A percentile compares a stretch with the other conserved stretches of the same genome.
Conservation (phyloP, 805 yeast genomes). For the Metschnikowia continentalis region DNA sequence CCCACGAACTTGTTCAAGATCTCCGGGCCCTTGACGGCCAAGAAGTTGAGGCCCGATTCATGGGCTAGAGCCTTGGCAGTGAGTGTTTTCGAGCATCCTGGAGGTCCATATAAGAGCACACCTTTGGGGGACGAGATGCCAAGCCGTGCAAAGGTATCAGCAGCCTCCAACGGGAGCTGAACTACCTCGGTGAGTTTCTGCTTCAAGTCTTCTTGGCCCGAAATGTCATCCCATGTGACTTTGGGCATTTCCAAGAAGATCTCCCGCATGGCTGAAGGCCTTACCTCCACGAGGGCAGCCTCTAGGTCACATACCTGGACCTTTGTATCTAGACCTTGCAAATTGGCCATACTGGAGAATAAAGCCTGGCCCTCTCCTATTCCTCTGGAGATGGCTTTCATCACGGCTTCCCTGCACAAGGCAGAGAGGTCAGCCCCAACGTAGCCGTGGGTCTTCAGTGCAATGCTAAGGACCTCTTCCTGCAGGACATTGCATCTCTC, state of each 20-base stretch:
- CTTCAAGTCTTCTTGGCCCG: slow-evolving; percentile 87
- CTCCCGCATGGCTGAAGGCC: slow-evolving; percentile 97
- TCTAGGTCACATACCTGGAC: slow-evolving; percentile 59
- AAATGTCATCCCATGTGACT: slow-evolving; percentile 90
- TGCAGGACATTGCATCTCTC: slow-evolving; percentile 44
- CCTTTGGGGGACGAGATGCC: slow-evolving; percentile 94
- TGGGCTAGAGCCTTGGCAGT: slow-evolving; percentile 97
- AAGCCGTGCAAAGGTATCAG: slow-evolving; percentile 66
- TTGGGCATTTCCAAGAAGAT: slow-evolving; percentile 92
- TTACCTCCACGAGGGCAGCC: slow-evolving; percentile 67
- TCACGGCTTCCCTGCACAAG: slow-evolving; percentile 80
- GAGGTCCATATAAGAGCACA: slow-evolving; percentile 91
- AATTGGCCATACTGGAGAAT: neutral
- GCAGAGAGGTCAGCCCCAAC: slow-evolving; percentile 96
- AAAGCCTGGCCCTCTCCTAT: slow-evolving; percentile 19
- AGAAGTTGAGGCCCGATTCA: slow-evolving; percentile 93
- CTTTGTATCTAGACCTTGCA: slow-evolving; percentile 27
- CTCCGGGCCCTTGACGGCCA: slow-evolving; percentile 95
- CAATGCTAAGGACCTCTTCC: slow-evolving; percentile 57
- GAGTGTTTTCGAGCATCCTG: slow-evolving; percentile 97
- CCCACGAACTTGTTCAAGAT: slow-evolving; percentile 92
- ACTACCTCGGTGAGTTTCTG: slow-evolving; percentile 83
- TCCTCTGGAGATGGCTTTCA: slow-evolving; percentile 72
- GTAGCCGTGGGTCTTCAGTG: slow-evolving; percentile 87
- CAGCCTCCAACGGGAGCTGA: slow-evolving; percentile 82